Conservation (phyloP, 1,284 basidiomycete genomes). For the Xerocomus nothofagi region DNA sequence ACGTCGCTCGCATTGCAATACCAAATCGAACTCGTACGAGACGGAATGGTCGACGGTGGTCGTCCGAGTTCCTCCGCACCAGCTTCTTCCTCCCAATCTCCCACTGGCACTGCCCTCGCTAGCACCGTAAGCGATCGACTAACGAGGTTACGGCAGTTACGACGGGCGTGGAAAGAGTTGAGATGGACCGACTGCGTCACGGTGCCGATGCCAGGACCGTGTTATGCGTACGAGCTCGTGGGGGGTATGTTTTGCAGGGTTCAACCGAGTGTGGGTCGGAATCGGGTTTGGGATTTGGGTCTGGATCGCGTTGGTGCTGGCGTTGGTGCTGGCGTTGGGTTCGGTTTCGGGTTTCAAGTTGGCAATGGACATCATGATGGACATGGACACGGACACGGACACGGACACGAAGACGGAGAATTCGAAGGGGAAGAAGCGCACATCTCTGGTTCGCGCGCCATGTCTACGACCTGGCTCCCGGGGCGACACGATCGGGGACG, state of each 20-base stretch:
- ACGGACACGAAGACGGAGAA: neutral
- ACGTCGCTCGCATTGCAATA: conserved; percentile 46
- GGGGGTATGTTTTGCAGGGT: conserved; percentile 54
- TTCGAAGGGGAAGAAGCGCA: neutral
- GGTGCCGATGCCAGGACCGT: conserved; percentile 41
- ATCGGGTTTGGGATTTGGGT: neutral
- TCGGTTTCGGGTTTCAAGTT: neutral
- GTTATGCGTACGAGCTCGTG: conserved; percentile 58
- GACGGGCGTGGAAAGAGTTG: conserved; percentile 44
- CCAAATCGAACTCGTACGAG: conserved; percentile 46
- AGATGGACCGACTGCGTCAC: conserved; percentile 33
- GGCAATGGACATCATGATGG: neutral
- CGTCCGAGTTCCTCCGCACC: neutral
- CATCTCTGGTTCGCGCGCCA: conserved; percentile 28
- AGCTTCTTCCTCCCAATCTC: too few relatives aligned
- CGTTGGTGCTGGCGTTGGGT: neutral
- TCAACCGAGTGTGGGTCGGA: neutral
- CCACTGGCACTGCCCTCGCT: neutral
- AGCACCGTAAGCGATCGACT: conserved; percentile 41
- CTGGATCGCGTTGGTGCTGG: neutral
- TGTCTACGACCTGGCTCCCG: conserved; percentile 44
- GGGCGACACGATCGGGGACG: conserved; percentile 13
- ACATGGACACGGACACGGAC: too few relatives aligned
- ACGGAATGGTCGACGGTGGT: conserved; percentile 43
- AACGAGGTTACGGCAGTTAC: conserved; percentile 38